Conservation (phyloP, 495 filamentous ascomycete species). For the Penicillium goetzii region DNA sequence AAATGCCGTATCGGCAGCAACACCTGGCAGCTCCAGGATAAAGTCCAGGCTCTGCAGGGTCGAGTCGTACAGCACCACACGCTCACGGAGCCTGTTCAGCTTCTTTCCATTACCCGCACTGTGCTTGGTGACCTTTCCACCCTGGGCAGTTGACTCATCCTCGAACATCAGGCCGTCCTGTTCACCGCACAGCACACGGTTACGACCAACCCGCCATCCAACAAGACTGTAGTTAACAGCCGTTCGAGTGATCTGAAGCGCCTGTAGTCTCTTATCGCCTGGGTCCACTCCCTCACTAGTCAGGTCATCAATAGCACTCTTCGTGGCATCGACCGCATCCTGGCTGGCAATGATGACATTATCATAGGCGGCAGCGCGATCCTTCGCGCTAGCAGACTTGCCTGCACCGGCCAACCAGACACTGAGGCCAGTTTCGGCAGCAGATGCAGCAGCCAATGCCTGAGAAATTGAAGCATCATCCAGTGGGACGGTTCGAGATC, state of each 20-base stretch:
- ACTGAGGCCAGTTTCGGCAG: slow-evolving; percentile 57
- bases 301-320: slow-evolving; percentile 89
- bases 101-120: slow-evolving; percentile 67
- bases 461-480: slow-evolving; percentile 91
- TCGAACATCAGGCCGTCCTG: slow-evolving; percentile 72
- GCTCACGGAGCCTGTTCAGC: slow-evolving; percentile 79
- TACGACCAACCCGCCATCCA: slow-evolving; percentile 92
- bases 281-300: slow-evolving; percentile 79
- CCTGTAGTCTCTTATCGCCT: slow-evolving; percentile 86
- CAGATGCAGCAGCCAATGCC: slow-evolving; percentile 62
- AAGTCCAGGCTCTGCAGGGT: slow-evolving; percentile 88
- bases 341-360: slow-evolving; percentile 87
- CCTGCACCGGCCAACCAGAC: slow-evolving; percentile 46
- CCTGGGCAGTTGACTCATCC: slow-evolving; percentile 52
- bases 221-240: slow-evolving; percentile 92
- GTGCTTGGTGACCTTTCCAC: slow-evolving; percentile 58
- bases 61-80: slow-evolving; percentile 90
- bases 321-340: slow-evolving; percentile 91
- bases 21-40: slow-evolving; percentile 84
- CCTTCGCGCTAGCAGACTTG: slow-evolving; percentile 49
- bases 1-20: slow-evolving; percentile 82
- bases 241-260: slow-evolving; percentile 87
- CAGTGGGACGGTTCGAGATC: slow-evolving; percentile 81
- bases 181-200: slow-evolving; percentile 80
- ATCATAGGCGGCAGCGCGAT: slow-evolving; percentile 83